A percentile compares a stretch with the other conserved stretches of the same genome.
phyloP scores from a whole-genome alignment of 2,329 filamentous ascomycete species.

The Huntiella bhutanensis region DNA sequence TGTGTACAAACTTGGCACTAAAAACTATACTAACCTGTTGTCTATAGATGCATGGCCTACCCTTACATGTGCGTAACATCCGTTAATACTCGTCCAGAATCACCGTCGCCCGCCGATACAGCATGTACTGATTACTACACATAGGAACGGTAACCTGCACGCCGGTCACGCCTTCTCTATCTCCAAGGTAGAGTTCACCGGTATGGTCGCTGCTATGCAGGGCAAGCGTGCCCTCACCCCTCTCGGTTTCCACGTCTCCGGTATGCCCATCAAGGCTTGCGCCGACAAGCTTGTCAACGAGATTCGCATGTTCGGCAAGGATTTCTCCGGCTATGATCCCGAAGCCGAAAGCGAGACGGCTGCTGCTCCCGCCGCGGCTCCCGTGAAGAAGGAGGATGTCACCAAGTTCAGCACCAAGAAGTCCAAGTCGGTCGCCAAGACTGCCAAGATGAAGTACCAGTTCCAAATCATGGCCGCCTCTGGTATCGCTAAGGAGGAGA shows the following conservation, averaged over 20 bases:
- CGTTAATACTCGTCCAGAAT: neutral
- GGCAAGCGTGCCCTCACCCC: slow-evolving; percentile 78
- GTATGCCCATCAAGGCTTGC: slow-evolving; percentile 95
- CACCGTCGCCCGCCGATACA: neutral
- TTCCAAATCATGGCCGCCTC: slow-evolving; percentile 90
- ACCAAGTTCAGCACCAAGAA: slow-evolving; percentile 89
- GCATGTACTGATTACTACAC: slow-evolving; percentile 33
- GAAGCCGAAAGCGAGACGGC: slow-evolving; percentile 32
- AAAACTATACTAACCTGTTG: neutral
- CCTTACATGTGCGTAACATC: slow-evolving; percentile 19
- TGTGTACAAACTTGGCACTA: neutral
- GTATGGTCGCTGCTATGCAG: slow-evolving; percentile 74
- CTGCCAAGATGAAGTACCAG: slow-evolving; percentile 84
- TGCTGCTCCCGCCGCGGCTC: slow-evolving; percentile 31
- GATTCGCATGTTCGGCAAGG: slow-evolving; percentile 69
- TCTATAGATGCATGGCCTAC: slow-evolving; percentile 21
- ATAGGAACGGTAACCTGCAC: slow-evolving; percentile 65
- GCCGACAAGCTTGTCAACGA: slow-evolving; percentile 88
- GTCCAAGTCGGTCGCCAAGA: slow-evolving; percentile 78
- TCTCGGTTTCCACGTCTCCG: slow-evolving; percentile 80
- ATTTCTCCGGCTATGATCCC: slow-evolving; percentile 61
- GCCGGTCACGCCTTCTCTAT: slow-evolving; percentile 85
- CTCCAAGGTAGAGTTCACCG: slow-evolving; percentile 81
- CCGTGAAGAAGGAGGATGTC: slow-evolving; percentile 58
- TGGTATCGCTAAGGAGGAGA: slow-evolving; percentile 72